Evolutionary conservation across 2,329 filamentous ascomycete genomes (phyloP).

Genomic region (Plectosphaerella plurivora): DNA sequence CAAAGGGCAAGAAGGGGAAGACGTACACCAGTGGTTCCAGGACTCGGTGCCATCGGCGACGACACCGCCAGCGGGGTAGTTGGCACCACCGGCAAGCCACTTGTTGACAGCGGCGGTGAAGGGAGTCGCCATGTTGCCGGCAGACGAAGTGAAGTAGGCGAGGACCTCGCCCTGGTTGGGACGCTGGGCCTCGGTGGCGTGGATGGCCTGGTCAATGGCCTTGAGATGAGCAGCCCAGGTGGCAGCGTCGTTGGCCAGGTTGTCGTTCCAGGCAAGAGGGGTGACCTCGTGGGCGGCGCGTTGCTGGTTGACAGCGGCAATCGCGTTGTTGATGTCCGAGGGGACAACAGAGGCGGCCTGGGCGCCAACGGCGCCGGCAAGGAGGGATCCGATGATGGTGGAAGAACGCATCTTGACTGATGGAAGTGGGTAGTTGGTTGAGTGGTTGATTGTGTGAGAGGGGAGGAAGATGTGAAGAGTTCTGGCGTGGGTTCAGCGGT

Average conservation of each 20-base stretch:
- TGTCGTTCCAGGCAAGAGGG: constrained; percentile 17
- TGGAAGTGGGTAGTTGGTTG: neutral
- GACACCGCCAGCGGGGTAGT: constrained; percentile 22
- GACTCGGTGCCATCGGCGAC: constrained; percentile 24
- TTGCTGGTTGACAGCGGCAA: neutral
- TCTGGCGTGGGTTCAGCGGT: too few species aligned
- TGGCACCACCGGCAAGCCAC: constrained; percentile 24
- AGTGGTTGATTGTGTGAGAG: neutral
- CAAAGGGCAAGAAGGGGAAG: neutral
- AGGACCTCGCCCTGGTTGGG: constrained; percentile 29
- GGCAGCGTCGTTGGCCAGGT: constrained; percentile 24
- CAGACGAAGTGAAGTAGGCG: constrained; percentile 11
- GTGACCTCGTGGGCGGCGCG: neutral
- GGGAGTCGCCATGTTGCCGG: constrained; percentile 20
- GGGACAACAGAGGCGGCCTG: neutral
- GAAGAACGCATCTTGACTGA: constrained; percentile 2
- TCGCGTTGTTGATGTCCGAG: neutral
- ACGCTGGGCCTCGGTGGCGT: constrained; percentile 22
- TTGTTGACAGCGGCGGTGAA: constrained; percentile 14
- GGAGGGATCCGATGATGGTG: neutral
- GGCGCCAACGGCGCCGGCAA: neutral
- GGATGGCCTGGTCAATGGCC: constrained; percentile 18
- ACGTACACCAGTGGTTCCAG: constrained; percentile 30
- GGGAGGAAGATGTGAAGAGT: neutral
- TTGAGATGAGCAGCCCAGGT: constrained; percentile 29